A percentile compares a stretch with the other conserved stretches of the same genome.
phyloP scores from a whole-genome alignment of 306 rosid species.

The Ormosia emarginata region DNA sequence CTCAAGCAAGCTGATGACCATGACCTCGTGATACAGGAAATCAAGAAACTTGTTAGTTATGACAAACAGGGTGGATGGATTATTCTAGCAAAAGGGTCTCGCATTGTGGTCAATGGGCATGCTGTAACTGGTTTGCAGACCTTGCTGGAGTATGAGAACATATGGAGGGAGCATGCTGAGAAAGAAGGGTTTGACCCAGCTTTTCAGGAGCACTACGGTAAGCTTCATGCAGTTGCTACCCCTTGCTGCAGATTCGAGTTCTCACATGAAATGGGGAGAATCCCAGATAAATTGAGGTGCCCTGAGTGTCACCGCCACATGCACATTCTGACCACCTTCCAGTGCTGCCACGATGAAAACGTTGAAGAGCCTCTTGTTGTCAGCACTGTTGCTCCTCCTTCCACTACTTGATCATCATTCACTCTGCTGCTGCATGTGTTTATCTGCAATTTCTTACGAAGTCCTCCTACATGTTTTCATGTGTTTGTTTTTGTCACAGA shows the following conservation, averaged over 20 bases:
- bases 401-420: neutral
- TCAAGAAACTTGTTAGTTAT: conserved; percentile 51
- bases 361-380: conserved; percentile 25
- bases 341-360: conserved; percentile 51
- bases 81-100: conserved; percentile 43
- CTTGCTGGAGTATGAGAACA: conserved; percentile 33
- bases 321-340: conserved; percentile 54
- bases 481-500: neutral
- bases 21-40: conserved; percentile 45
- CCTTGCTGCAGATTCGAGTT: conserved; percentile 48
- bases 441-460: neutral
- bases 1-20: conserved; percentile 32
- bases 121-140: conserved; percentile 30
- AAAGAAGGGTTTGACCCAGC: conserved; percentile 41
- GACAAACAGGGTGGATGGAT: conserved; percentile 55
- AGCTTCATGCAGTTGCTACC: conserved; percentile 22
- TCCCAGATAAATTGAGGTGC: conserved; percentile 43
- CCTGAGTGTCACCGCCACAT: conserved; percentile 46
- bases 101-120: conserved; percentile 44
- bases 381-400: conserved; percentile 18
- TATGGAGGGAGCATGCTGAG: conserved; percentile 39
- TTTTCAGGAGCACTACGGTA: conserved; percentile 25
- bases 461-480: neutral
- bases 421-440: neutral
- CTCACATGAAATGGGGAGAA: conserved; percentile 34